Evolutionary conservation across 768 basidiomycete species (phyloP).

Genomic region (Boletus tomentosulus): DNA sequence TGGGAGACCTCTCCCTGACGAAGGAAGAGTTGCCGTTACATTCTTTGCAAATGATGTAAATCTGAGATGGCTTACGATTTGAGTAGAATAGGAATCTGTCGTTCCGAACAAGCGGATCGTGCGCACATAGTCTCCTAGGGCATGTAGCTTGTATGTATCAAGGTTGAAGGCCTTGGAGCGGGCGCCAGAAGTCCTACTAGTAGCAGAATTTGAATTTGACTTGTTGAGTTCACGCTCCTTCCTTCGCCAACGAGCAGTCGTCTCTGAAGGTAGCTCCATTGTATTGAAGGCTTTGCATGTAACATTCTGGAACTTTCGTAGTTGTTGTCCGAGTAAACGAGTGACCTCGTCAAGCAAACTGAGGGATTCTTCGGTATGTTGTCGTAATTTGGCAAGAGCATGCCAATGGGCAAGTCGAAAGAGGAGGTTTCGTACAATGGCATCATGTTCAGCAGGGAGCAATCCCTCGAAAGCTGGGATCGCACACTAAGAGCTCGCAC

Average conservation of each 20-base stretch:
- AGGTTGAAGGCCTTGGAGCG: slow-evolving; percentile 26
- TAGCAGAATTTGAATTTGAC: not conserved
- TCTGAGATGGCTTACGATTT: not conserved
- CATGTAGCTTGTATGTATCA: slow-evolving; percentile 33
- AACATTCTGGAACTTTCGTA: slow-evolving; percentile 22
- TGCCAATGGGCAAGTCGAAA: slow-evolving; percentile 33
- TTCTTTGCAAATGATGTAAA: too few relatives aligned
- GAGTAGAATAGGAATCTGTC: slow-evolving; percentile 31
- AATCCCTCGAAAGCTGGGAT: slow-evolving; percentile 33
- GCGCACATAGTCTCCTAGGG: slow-evolving; percentile 30
- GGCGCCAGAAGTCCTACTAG: not conserved
- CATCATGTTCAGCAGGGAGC: slow-evolving; percentile 23
- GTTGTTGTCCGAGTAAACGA: slow-evolving; percentile 4
- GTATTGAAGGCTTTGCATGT: slow-evolving; percentile 28
- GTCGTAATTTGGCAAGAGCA: slow-evolving; percentile 30
- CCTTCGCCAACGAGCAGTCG: slow-evolving; percentile 10
- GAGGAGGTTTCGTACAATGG: slow-evolving; percentile 14
- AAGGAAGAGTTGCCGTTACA: not conserved
- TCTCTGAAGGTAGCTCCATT: slow-evolving; percentile 22
- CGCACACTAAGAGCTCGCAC: slow-evolving; percentile 20
- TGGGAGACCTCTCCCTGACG: slow-evolving; percentile 34
- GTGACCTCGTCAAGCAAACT: slow-evolving; percentile 14
- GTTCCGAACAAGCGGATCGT: slow-evolving; percentile 31
- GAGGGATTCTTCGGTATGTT: slow-evolving; percentile 31
- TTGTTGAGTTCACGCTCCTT: too few relatives aligned